phyloP scores from a whole-genome alignment of 1,284 basidiomycete genomes.

The Apiotrichum mycotoxinovorans region DNA sequence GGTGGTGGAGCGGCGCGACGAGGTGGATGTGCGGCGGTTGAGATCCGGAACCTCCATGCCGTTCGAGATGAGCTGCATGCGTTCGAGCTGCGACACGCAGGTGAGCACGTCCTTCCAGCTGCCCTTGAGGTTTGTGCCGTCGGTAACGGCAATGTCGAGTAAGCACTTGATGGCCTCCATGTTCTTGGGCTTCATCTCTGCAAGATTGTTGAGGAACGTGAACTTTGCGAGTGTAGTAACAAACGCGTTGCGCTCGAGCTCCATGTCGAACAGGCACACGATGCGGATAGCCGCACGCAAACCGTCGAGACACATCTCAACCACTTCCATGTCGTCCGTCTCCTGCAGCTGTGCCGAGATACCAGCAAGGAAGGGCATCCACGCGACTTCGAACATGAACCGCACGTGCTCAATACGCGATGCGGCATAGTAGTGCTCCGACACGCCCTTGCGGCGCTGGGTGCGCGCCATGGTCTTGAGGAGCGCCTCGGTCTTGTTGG shows the following conservation, averaged over 20 bases:
- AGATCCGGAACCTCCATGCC: conserved; percentile 78
- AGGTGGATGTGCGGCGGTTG: conserved; percentile 43
- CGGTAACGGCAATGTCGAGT: conserved; percentile 84
- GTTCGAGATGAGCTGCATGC: conserved; percentile 91
- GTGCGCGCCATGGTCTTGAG: conserved; percentile 85
- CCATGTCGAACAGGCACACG: conserved; percentile 90
- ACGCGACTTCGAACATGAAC: conserved; percentile 97
- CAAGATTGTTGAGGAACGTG: conserved; percentile 91
- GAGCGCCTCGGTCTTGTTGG: conserved; percentile 90
- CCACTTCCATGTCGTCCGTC: conserved; percentile 84
- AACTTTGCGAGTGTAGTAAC: conserved; percentile 97
- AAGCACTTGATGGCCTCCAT: conserved; percentile 96
- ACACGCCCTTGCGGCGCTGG: conserved; percentile 62
- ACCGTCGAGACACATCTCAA: conserved; percentile 87
- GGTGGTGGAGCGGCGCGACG: conserved; percentile 7
- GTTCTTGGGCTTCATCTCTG: conserved; percentile 97
- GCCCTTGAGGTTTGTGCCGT: conserved; percentile 88
- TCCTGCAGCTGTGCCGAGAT: conserved; percentile 87
- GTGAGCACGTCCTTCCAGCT: conserved; percentile 95
- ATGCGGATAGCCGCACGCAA: conserved; percentile 91
- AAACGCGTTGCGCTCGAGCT: conserved; percentile 92
- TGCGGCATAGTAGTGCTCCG: conserved; percentile 87
- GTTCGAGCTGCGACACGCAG: conserved; percentile 93
- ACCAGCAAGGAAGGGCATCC: conserved; percentile 93
- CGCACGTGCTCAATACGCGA: conserved; percentile 91